Conservation (phyloP, 306 rosid genomes). For the Medicago arabica region DNA sequence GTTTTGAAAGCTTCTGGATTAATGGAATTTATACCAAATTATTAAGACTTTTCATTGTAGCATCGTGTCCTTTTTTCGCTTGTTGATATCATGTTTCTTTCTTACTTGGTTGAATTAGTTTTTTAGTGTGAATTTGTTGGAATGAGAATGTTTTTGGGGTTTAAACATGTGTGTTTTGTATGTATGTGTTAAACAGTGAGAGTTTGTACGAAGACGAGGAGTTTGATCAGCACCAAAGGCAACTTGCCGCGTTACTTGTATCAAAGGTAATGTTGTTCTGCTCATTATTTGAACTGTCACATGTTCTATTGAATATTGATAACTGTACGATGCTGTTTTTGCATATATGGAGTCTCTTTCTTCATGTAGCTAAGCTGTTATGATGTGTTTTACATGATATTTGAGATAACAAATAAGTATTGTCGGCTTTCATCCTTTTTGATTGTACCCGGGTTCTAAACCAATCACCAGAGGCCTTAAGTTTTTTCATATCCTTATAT, state of each 20-base stretch:
- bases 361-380: too few species aligned
- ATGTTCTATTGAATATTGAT: not conserved
- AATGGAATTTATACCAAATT: not conserved
- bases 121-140: too few species aligned
- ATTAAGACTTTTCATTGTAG: not conserved
- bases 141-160: too few species aligned
- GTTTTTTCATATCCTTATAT: not conserved
- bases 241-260: conserved; percentile 90
- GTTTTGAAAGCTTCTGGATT: conserved; percentile 5
- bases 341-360: conserved; percentile 5
- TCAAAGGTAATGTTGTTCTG: conserved; percentile 69
- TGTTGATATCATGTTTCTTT: not conserved
- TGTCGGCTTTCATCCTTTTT: conserved; percentile 4
- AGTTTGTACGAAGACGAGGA: conserved; percentile 96
- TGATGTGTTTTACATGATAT: not conserved
- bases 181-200: conserved; percentile 60
- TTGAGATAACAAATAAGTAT: not conserved
- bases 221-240: conserved; percentile 86
- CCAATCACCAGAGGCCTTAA: conserved; percentile 16
- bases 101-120: conserved; percentile 12
- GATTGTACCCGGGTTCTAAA: conserved; percentile 11
- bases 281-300: conserved; percentile 25
- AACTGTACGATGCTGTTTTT: not conserved
- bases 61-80: conserved; percentile 9
- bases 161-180: conserved; percentile 13